Percentiles rank a stretch among this genome's conserved stretches.
Conservation (phyloP, 2,329 filamentous ascomycete species). For the Fusarium sp. region DNA sequence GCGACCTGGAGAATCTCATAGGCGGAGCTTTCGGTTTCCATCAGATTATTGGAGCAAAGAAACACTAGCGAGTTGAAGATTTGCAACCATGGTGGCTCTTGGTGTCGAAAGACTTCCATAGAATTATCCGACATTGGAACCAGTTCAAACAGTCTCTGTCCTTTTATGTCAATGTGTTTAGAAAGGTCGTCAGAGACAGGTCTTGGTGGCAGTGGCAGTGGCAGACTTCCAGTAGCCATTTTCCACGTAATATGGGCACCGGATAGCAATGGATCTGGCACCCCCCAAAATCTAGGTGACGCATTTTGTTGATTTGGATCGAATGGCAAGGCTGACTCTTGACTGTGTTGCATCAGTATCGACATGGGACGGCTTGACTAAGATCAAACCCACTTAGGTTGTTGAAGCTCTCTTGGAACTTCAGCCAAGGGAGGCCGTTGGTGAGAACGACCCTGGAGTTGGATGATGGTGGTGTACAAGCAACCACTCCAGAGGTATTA, state of each 20-base stretch:
- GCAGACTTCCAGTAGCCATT: rapidly evolving
- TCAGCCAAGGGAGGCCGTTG: background rate
- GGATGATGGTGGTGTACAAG: background rate
- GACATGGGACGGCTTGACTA: rapidly evolving
- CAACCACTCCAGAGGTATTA: background rate
- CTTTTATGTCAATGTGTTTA: rapidly evolving
- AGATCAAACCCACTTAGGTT: rapidly evolving
- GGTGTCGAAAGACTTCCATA: rapidly evolving
- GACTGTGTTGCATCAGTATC: background rate
- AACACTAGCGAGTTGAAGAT: background rate
- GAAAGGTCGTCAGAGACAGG: rapidly evolving
- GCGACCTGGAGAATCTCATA: rapidly evolving
- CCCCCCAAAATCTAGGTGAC: rapidly evolving
- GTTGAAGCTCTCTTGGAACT: background rate
- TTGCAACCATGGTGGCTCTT: background rate
- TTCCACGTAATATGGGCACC: rapidly evolving
- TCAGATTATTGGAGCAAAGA: background rate
- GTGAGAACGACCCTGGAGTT: rapidly evolving
- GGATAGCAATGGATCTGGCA: rapidly evolving
- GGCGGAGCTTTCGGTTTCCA: rapidly evolving
- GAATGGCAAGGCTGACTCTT: too few species aligned
- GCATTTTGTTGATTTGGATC: rapidly evolving
- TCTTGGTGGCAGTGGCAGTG: rapidly evolving
- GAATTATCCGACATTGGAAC: rapidly evolving
- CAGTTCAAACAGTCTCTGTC: background rate